Base-by-base conservation (phyloP, 495 filamentous ascomycete genomes). In the Baudoinia panamericana region DNA sequence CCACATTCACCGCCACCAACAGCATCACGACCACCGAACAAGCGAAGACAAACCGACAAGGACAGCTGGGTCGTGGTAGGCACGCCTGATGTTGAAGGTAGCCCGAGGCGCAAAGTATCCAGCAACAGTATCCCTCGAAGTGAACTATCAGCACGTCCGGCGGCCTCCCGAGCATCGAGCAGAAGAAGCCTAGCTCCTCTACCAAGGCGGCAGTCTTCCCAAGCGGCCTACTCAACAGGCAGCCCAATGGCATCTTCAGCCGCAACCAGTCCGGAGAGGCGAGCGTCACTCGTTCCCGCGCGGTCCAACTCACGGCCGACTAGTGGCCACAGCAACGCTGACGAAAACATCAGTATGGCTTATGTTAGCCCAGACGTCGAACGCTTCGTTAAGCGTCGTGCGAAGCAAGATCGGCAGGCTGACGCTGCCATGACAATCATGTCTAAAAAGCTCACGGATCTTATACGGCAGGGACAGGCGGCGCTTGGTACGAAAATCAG, bases 391-490 rank as follows among this genome's bases (percentile, higher is more conserved):
- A 76, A 76, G 13, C 66, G 71, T 51, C 71, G 74, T 44, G 64
- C 73, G 16, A 72, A 73, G 26, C 76, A 77, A 18, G 86, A 93
- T 48, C 67, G 75, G 31, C 83, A 90, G 49, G 73, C 78, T 13
- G 87, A 95, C 51, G 72, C 73, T 29, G 76, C 77, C 37, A 70
- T 97, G 37, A 72, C 73, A 39, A 72, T 77, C 16, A 72, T 95
- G 57, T 90, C 88, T 53, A 67, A 73, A 26, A 75, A 78, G 51
- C 61, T 95, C 19, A 73, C 79, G 51, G 76, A 70, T 22, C 84
- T 97, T 82, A 93, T 97, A 30, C 60, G 76, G 6, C 78, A 95
- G 57, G 90, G 85, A 0, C 81, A 78, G 54, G 82, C 90, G 53
- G 90, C 90, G 10, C 53, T 95, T 16, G 84, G 82, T 9, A 81